These are phyloP conservation scores for Mallotus repandus DNA, from an alignment of 441 rosid species.

Conservation along the genomic window DNA sequence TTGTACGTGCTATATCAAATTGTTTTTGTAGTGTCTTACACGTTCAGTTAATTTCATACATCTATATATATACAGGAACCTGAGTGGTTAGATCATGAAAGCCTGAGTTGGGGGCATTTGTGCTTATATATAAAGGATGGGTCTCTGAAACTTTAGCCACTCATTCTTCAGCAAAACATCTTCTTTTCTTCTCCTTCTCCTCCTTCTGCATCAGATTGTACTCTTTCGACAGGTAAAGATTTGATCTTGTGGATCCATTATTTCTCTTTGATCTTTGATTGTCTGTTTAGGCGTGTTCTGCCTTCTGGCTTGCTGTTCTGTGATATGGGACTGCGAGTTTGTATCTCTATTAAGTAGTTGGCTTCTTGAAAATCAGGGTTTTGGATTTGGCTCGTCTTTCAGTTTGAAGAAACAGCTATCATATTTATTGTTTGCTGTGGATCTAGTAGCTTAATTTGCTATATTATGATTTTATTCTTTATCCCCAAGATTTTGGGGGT, in stretches of 20 bases:
- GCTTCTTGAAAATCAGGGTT: not conserved
- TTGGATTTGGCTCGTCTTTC: not conserved
- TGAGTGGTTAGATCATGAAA: slow-evolving; percentile 4
- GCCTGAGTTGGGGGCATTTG: not conserved
- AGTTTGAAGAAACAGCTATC: not conserved
- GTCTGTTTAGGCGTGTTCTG: not conserved
- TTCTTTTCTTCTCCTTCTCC: not conserved
- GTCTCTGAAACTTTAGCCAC: not conserved
- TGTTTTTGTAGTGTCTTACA: slow-evolving; percentile 1
- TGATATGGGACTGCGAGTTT: not conserved
- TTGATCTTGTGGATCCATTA: not conserved
- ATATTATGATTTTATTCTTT: not conserved
- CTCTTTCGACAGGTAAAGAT: not conserved
- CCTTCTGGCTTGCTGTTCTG: not conserved
- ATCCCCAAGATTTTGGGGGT: not conserved
- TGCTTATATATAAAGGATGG: not conserved
- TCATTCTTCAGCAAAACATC: not conserved
- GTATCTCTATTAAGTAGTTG: not conserved
- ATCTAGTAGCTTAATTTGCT: not conserved
- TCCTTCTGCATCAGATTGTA: not conserved
- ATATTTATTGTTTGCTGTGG: not conserved
- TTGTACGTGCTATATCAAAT: no score
- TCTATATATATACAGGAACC: not conserved
- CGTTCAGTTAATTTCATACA: not conserved
- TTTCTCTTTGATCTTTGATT: not conserved